A percentile compares a stretch with the other conserved stretches of the same genome.
Evolutionary conservation across 73 alveolate genomes (phyloP).

Genomic region (Loxodes magnus): DNA sequence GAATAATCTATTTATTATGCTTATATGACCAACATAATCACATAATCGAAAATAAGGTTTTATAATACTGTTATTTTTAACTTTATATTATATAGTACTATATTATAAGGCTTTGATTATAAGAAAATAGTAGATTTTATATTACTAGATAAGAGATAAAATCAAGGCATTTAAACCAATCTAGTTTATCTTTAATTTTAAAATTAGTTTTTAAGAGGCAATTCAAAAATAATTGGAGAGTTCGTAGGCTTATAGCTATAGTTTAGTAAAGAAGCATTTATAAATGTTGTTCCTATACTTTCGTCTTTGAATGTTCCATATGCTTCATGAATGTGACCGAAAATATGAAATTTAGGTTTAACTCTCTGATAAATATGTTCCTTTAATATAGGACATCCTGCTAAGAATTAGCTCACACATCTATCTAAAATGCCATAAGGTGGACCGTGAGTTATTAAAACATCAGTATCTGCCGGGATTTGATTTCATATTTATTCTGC

Average conservation of each 20-base stretch:
- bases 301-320: slow-evolving; percentile 16
- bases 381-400: slow-evolving; percentile 16
- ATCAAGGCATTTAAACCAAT: too few relatives aligned
- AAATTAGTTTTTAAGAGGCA: too few relatives aligned
- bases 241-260: slow-evolving; percentile 6
- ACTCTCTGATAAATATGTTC: slow-evolving; percentile 9
- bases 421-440: slow-evolving; percentile 23
- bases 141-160: too few relatives aligned
- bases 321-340: slow-evolving; percentile 43
- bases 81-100: too few relatives aligned
- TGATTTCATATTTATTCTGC: slow-evolving; percentile 11
- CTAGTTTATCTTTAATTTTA: too few relatives aligned
- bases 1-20: too few relatives aligned
- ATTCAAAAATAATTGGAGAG: slow-evolving; percentile 9
- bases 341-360: slow-evolving; percentile 23
- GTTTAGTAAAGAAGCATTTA: slow-evolving; percentile 16
- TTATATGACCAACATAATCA: too few relatives aligned
- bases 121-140: too few relatives aligned
- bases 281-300: slow-evolving; percentile 25
- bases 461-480: slow-evolving; percentile 30
- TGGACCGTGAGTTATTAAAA: slow-evolving; percentile 37
- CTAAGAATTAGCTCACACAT: neutral
- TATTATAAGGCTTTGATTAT: too few relatives aligned
- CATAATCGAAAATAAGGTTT: too few relatives aligned
- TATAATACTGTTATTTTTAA: too few relatives aligned